These are phyloP conservation scores for Jimgerdemannia flammicorona DNA, from an alignment of 192 early-diverging fungal species.

Conservation along the genomic window DNA sequence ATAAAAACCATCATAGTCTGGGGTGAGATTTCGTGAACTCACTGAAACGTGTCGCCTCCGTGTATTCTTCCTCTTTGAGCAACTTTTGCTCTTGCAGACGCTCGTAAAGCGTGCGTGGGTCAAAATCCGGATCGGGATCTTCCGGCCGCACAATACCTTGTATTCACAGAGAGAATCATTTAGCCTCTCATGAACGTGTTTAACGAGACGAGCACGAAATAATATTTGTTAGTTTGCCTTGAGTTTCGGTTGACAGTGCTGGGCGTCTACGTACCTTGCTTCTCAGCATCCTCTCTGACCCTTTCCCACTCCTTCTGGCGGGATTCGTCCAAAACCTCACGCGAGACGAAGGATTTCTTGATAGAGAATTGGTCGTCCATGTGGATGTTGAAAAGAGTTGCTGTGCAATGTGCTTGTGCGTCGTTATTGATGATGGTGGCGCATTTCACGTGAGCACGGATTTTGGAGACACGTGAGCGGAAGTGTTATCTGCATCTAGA, in stretches of 20 bases:
- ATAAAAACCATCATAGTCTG: background rate
- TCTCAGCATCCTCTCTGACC: constrained; percentile 3
- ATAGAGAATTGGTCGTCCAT: constrained; percentile 11
- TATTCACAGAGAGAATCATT: no score
- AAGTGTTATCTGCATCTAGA: no score
- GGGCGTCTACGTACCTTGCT: background rate
- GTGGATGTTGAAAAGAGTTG: background rate
- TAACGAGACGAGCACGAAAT: no score
- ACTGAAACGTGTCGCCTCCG: constrained; percentile 55
- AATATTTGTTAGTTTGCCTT: no score
- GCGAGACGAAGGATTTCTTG: constrained; percentile 27
- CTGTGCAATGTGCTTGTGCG: background rate
- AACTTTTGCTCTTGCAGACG: constrained; percentile 67
- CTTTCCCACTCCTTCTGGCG: constrained; percentile 11
- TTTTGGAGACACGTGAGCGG: no score
- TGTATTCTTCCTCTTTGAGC: constrained; percentile 57
- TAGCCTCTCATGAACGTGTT: no score
- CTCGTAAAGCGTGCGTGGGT: constrained; percentile 72
- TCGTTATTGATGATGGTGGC: no score
- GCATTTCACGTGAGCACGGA: no score
- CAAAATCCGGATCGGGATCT: constrained; percentile 34
- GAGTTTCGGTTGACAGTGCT: no score
- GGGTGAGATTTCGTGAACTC: constrained; percentile 2
- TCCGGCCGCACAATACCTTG: background rate
- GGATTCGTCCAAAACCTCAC: constrained; percentile 16